phyloP scores from a whole-genome alignment of 441 rosid genomes.

The Geranium incanum region DNA sequence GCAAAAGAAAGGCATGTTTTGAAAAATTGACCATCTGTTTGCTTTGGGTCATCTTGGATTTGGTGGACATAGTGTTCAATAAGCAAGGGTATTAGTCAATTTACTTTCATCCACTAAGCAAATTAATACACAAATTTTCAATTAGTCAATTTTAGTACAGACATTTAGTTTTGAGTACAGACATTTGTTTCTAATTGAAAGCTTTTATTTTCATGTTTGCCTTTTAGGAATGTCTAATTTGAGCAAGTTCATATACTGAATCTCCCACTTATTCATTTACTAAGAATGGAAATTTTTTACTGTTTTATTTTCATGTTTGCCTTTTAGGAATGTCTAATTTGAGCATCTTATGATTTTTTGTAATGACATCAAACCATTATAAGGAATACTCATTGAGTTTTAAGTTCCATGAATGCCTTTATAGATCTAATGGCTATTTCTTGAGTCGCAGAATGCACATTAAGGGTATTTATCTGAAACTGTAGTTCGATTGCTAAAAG shows the following conservation, averaged over 20 bases:
- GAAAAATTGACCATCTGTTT: neutral
- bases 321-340: neutral
- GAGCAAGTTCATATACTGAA: neutral
- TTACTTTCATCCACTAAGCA: too few species aligned
- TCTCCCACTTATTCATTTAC: neutral
- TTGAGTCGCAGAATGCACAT: conserved; percentile 56
- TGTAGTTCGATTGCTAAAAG: conserved; percentile 73
- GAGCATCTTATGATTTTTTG: neutral
- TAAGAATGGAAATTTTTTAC: neutral
- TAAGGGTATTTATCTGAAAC: conserved; percentile 69
- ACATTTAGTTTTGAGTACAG: too few species aligned
- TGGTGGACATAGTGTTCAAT: neutral
- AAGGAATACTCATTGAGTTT: neutral
- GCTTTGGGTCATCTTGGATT: neutral
- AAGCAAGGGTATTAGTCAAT: neutral
- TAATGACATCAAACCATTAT: neutral
- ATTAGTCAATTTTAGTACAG: too few species aligned
- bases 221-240: too few species aligned
- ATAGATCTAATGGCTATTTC: conserved; percentile 11
- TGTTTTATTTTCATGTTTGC: neutral
- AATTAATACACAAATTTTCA: too few species aligned
- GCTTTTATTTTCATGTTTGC: too few species aligned
- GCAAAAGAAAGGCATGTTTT: neutral
- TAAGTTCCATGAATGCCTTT: neutral
- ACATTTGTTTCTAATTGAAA: too few species aligned